Conservation (phyloP, 2,329 filamentous ascomycete species). For the Ceratocystis cacaofunesta region DNA sequence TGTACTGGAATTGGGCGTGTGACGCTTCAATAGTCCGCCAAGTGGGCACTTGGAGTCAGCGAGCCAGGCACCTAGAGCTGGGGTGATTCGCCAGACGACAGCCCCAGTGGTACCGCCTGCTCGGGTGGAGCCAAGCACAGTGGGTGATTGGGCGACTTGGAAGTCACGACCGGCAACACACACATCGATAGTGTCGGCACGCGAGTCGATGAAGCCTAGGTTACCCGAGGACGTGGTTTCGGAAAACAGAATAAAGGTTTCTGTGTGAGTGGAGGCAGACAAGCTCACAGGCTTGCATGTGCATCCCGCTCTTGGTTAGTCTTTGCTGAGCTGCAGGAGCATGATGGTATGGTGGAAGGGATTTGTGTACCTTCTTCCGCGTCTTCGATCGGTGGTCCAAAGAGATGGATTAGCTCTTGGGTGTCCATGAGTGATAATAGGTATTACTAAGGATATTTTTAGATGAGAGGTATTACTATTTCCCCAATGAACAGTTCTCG, state of each 20-base stretch:
- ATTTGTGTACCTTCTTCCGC: constrained; percentile 31
- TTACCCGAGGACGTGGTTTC: constrained; percentile 57
- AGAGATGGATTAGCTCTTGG: constrained; percentile 9
- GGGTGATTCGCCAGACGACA: constrained; percentile 85
- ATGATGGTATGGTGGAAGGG: constrained; percentile 6
- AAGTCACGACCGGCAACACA: constrained; percentile 55
- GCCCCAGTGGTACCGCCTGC: constrained; percentile 43
- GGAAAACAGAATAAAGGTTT: constrained; percentile 78
- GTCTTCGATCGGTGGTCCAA: constrained; percentile 29
- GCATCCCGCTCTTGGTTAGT: not conserved
- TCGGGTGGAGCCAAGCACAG: constrained; percentile 62
- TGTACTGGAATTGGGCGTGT: not conserved
- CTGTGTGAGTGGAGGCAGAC: constrained; percentile 31
- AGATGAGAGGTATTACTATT: not conserved
- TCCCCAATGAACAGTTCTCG: not conserved
- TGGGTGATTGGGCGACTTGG: constrained; percentile 68
- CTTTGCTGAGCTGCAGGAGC: not conserved
- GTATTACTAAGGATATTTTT: not conserved
- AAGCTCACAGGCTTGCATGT: not conserved
- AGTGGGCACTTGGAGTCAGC: constrained; percentile 48
- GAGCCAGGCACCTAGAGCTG: constrained; percentile 69
- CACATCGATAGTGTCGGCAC: constrained; percentile 49
- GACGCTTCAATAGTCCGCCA: constrained; percentile 25
- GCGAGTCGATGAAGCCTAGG: constrained; percentile 72
- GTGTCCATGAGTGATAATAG: constrained; percentile 4